Evolutionary conservation across 129 eudicot genomes (phyloP), one percentile per base, ranked within the genome.

Genomic region (Centrapalus pauciflorus): DNA sequence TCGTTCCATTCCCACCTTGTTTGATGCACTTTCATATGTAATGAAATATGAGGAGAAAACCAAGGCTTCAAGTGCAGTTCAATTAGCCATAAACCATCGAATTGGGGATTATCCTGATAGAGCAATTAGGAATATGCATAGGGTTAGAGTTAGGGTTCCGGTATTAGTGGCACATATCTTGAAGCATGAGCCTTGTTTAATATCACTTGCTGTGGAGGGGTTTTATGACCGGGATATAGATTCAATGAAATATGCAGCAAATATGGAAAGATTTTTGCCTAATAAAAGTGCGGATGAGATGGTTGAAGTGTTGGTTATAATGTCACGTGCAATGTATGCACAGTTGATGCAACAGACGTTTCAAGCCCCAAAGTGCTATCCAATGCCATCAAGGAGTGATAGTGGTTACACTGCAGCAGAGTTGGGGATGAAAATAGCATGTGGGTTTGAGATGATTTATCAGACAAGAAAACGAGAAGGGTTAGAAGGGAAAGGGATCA

Each of bases 391-490:
- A 14, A 81, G 85, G 85, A 72, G 79, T 67, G 88, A 83, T 60
- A 52, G 64, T 59, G 85, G 67, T 13, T 88, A 85, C 69, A 9
- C 23, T 76, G 89, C 85, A 73, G 98, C 98, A 1, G 98, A 92
- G 30, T 70, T 92, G 56, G 98, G 96, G 45, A 92, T 92, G 98
- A 92, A 92, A 86, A 88, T 92, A 32, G 82, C 95, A 4, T 92
- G 98, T 55, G 98, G 98, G 68, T 77, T 92, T 66, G 98, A 92
- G 73, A 92, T 92, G 98, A 76, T 92, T 78, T 92, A 92, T 84
- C 96, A 88, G 78, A 41, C 70, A 68, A 85, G 81, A 75, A 85
- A 78, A 75, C 82, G 54, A 61, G 76, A 88, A 0, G 89, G 89
- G 24, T 77, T 69, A 23, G 95, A 88, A 69, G 98, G 96, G 71